phyloP scores from a whole-genome alignment of 2,329 filamentous ascomycete species.

The Fusarium sp. region DNA sequence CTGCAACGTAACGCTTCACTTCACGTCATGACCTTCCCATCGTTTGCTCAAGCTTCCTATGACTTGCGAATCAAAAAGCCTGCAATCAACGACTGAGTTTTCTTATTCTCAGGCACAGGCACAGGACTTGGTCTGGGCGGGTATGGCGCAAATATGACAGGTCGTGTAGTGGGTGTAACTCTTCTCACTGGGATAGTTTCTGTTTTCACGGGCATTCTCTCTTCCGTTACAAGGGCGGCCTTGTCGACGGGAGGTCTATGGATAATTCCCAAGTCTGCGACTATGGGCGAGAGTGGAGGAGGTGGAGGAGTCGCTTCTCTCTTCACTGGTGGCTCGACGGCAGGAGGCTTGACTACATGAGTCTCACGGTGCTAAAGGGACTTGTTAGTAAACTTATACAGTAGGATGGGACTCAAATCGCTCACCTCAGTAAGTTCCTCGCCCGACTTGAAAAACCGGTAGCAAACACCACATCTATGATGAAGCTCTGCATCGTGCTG shows the following conservation, averaged over 20 bases:
- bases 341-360: neutral
- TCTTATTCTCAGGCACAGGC: fast-evolving
- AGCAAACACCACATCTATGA: neutral
- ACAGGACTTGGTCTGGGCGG: neutral
- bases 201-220: fast-evolving
- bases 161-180: neutral
- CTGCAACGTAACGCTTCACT: too few relatives aligned
- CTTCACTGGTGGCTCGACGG: too few relatives aligned
- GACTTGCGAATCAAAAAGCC: neutral
- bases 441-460: neutral
- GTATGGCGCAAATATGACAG: neutral
- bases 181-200: neutral
- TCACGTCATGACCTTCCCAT: fast-evolving
- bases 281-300: too few relatives aligned
- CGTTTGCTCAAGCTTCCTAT: fast-evolving
- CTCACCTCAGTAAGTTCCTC: neutral
- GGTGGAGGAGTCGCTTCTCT: too few relatives aligned
- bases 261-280: too few relatives aligned
- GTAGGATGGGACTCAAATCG: neutral
- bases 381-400: neutral
- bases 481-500: neutral
- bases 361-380: neutral
- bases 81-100: neutral
- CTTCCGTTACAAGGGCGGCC: too few relatives aligned
- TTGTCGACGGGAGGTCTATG: neutral